Evolutionary conservation across 2,329 filamentous ascomycete species (phyloP).

Genomic region (Cladosporium sp.): DNA sequence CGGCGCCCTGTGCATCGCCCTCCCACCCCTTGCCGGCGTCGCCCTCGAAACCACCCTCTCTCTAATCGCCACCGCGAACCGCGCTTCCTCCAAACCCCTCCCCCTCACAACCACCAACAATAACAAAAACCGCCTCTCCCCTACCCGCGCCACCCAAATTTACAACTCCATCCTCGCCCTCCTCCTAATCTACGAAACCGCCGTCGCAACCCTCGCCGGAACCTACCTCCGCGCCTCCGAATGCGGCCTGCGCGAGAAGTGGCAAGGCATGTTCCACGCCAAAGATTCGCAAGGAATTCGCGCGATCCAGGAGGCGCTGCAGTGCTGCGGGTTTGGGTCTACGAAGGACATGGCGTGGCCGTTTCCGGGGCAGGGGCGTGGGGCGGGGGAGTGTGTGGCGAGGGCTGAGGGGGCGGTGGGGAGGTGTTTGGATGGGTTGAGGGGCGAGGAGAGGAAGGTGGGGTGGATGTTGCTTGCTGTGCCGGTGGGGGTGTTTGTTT

Average conservation of each 20-base stretch:
- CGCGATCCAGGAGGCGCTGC: constrained; percentile 63
- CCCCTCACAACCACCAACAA: constrained; percentile 19
- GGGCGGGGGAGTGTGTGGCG: constrained; percentile 45
- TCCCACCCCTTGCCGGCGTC: constrained; percentile 46
- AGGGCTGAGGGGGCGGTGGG: constrained; percentile 46
- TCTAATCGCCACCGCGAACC: constrained; percentile 25
- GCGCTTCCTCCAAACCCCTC: constrained; percentile 30
- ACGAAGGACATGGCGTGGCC: constrained; percentile 64
- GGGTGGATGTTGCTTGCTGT: constrained; percentile 59
- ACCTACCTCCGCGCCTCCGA: constrained; percentile 43
- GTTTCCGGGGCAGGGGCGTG: constrained; percentile 47
- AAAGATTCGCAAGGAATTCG: constrained; percentile 56
- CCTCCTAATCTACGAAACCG: constrained; percentile 42
- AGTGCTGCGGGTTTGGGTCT: constrained; percentile 66
- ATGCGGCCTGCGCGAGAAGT: constrained; percentile 59
- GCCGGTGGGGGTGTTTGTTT: constrained; percentile 53
- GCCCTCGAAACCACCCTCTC: constrained; percentile 42
- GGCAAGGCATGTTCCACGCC: constrained; percentile 55
- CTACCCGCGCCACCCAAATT: constrained; percentile 30
- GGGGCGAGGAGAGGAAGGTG: constrained; percentile 53
- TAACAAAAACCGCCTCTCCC: constrained; percentile 27
- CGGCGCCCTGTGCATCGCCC: constrained; percentile 42
- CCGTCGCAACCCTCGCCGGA: constrained; percentile 48
- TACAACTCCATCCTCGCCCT: constrained; percentile 39
- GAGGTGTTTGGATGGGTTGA: constrained; percentile 59